These are phyloP conservation scores for Tetrahymena thermophila DNA, from an alignment of 73 alveolate species.

Conservation along the genomic window DNA sequence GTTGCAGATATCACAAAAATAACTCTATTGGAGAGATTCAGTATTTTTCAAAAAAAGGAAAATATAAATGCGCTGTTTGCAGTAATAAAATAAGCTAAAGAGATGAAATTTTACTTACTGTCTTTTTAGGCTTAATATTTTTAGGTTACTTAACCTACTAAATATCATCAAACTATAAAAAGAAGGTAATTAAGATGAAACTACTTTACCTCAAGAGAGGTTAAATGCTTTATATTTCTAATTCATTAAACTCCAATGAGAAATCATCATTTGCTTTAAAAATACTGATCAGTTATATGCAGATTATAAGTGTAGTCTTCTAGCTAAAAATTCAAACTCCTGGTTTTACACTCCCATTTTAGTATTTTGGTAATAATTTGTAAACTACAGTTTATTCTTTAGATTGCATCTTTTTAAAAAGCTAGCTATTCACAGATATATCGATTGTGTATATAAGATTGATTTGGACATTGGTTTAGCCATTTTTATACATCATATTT, in stretches of 20 bases:
- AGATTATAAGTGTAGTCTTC: background rate
- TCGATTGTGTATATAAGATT: background rate
- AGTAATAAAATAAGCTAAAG: background rate
- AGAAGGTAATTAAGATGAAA: background rate
- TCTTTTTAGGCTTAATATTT: background rate
- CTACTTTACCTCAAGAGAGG: background rate
- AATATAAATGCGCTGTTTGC: background rate
- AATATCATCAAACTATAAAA: background rate
- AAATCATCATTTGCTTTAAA: background rate
- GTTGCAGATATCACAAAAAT: background rate
- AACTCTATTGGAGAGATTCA: background rate
- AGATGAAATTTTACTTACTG: background rate
- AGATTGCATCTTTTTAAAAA: background rate
- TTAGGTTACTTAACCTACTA: background rate
- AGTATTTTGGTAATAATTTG: background rate
- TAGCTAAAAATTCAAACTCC: background rate
- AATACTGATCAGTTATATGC: background rate
- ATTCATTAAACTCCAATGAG: background rate
- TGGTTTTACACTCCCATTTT: background rate
- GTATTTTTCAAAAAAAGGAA: background rate
- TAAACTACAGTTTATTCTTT: background rate
- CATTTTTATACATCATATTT: background rate
- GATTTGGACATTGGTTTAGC: background rate
- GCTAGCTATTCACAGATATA: background rate
- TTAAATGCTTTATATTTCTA: background rate